Percentiles rank a stretch among this genome's conserved stretches.
phyloP scores from a whole-genome alignment of 192 early-diverging fungal species.

The Coemansia umbellata region DNA sequence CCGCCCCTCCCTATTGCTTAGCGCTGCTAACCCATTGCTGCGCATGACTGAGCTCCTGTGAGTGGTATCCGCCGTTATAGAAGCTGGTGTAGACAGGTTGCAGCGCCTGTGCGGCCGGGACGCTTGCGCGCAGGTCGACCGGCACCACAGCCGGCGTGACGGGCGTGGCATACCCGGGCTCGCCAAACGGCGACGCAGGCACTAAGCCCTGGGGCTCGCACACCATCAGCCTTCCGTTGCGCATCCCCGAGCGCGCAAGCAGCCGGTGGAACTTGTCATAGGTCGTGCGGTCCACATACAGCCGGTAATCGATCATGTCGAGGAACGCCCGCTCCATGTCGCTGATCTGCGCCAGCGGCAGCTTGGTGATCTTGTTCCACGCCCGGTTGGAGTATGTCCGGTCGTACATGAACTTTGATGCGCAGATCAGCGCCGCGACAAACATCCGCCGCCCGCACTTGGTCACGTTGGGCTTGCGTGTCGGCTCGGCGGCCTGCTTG shows the following conservation, averaged over 20 bases:
- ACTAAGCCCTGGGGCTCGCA: slow-evolving; percentile 16
- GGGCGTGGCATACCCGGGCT: no score
- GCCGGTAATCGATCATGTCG: slow-evolving; percentile 67
- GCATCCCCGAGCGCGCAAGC: slow-evolving; percentile 42
- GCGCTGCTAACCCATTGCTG: no score
- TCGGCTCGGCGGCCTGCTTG: neutral
- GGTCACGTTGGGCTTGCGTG: slow-evolving; percentile 49
- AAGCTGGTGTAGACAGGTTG: no score
- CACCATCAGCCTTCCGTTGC: slow-evolving; percentile 44
- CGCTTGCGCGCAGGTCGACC: no score
- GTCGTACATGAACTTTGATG: slow-evolving; percentile 85
- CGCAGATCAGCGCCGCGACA: slow-evolving; percentile 74
- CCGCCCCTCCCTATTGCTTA: no score
- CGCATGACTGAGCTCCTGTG: no score
- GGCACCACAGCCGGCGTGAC: no score
- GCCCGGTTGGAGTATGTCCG: slow-evolving; percentile 77
- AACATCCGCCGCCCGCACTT: slow-evolving; percentile 79
- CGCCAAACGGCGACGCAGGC: neutral
- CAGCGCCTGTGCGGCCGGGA: no score
- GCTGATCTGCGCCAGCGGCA: slow-evolving; percentile 73
- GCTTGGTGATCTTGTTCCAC: slow-evolving; percentile 82
- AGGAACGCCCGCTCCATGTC: slow-evolving; percentile 77
- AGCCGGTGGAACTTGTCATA: slow-evolving; percentile 49
- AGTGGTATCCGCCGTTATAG: no score
- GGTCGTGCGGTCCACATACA: slow-evolving; percentile 48